A percentile compares a stretch with the other conserved stretches of the same genome.
Conservation (phyloP, 2,329 filamentous ascomycete genomes). For the Fusarium robinianum region DNA sequence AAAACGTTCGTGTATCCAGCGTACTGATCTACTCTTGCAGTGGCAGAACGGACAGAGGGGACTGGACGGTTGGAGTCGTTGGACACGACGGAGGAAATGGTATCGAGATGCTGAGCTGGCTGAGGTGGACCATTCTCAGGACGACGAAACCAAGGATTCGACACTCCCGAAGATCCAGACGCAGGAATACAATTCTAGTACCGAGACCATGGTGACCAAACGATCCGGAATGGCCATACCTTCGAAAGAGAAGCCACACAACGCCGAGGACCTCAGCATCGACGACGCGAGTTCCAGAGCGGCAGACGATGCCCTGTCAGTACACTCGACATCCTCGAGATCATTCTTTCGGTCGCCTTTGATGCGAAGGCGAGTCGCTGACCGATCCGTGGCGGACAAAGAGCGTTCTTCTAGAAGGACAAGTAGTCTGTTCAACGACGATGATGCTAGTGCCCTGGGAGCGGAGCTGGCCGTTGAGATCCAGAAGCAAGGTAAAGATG, state of each 20-base stretch:
- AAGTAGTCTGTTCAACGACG: slow-evolving; percentile 50
- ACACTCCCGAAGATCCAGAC: slow-evolving; percentile 30
- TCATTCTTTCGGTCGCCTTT: slow-evolving; percentile 50
- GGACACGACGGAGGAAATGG: slow-evolving; percentile 94
- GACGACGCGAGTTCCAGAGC: slow-evolving; percentile 38
- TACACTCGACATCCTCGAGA: slow-evolving; percentile 54
- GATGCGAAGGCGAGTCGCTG: slow-evolving; percentile 47
- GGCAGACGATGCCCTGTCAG: slow-evolving; percentile 50
- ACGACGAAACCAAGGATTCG: slow-evolving; percentile 45
- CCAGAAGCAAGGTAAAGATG: slow-evolving; percentile 58
- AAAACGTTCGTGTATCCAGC: rapidly evolving
- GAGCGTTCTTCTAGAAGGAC: slow-evolving; percentile 47
- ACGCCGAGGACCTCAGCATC: slow-evolving; percentile 34
- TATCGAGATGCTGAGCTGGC: slow-evolving; percentile 94
- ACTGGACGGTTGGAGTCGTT: slow-evolving; percentile 89
- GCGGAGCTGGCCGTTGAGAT: slow-evolving; percentile 56
- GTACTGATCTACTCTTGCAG: slow-evolving; percentile 47
- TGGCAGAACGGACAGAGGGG: slow-evolving; percentile 89
- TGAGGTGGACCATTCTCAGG: slow-evolving; percentile 58
- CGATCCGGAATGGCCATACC: slow-evolving; percentile 30
- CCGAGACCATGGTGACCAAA: slow-evolving; percentile 45
- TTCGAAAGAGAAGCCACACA: slow-evolving; percentile 30
- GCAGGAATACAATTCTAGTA: slow-evolving; percentile 42
- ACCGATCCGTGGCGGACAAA: slow-evolving; percentile 42
- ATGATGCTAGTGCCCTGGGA: slow-evolving; percentile 47